Conservation (phyloP, 805 yeast genomes). For the Myxozyma vanderwaltii region DNA sequence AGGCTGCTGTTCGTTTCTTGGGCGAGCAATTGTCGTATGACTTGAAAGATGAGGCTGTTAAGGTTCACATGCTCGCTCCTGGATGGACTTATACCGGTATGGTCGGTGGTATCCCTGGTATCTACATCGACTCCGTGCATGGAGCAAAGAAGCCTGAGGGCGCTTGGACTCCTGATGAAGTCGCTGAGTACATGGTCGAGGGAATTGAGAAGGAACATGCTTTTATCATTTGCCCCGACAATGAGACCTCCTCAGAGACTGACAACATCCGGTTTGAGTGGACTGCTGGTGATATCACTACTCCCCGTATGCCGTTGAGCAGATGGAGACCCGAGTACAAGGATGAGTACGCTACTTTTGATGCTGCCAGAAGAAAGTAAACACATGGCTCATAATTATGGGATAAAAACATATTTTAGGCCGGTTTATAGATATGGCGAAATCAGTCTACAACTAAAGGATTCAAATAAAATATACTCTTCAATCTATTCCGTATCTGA, state of each 20-base stretch:
- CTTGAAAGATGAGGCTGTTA: slow-evolving; percentile 31
- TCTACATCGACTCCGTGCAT: slow-evolving; percentile 12
- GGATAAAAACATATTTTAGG: background rate
- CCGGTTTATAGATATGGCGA: background rate
- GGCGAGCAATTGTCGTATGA: slow-evolving; percentile 39
- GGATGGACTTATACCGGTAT: slow-evolving; percentile 40
- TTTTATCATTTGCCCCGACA: slow-evolving; percentile 39
- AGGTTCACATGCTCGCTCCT: slow-evolving; percentile 37
- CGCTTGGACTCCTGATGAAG: slow-evolving; percentile 40
- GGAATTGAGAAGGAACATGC: slow-evolving; percentile 33
- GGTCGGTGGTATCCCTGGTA: slow-evolving; percentile 30
- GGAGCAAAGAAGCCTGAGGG: slow-evolving; percentile 36
- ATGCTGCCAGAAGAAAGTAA: slow-evolving; percentile 17
- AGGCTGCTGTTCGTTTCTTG: slow-evolving; percentile 56
- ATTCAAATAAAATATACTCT: no score
- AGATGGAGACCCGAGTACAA: slow-evolving; percentile 37
- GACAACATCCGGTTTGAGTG: slow-evolving; percentile 37
- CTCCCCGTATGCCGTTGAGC: slow-evolving; percentile 36
- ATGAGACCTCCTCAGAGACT: slow-evolving; percentile 34
- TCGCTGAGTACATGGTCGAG: slow-evolving; percentile 34
- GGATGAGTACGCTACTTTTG: slow-evolving; percentile 28
- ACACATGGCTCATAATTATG: background rate
- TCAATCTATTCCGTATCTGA: background rate
- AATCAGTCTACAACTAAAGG: no score
- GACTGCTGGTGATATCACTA: slow-evolving; percentile 33